phyloP scores from a whole-genome alignment of 495 filamentous ascomycete genomes.

The Entonaema liquescens region DNA sequence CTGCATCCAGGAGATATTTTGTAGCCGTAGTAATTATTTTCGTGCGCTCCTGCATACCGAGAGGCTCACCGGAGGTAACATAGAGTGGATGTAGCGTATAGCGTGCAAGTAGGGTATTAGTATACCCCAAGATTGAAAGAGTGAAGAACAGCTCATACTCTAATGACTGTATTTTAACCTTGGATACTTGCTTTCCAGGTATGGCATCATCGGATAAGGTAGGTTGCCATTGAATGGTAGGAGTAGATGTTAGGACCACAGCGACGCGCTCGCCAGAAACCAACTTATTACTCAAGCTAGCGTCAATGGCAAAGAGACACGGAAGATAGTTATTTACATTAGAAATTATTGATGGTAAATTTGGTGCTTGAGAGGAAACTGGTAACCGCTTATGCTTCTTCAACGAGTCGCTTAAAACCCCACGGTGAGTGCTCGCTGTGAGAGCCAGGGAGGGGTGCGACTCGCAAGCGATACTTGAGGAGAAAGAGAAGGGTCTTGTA shows the following conservation, averaged over 20 bases:
- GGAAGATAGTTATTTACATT: slow-evolving; percentile 78
- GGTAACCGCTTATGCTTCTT: slow-evolving; percentile 85
- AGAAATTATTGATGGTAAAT: slow-evolving; percentile 72
- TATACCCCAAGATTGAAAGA: slow-evolving; percentile 77
- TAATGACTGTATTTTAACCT: slow-evolving; percentile 74
- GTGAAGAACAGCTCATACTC: slow-evolving; percentile 85
- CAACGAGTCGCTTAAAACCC: slow-evolving; percentile 76
- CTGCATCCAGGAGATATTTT: slow-evolving; percentile 77
- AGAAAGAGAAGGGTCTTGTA: slow-evolving; percentile 82
- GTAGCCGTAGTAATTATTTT: slow-evolving; percentile 78
- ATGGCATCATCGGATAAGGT: slow-evolving; percentile 68
- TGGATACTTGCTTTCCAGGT: slow-evolving; percentile 66
- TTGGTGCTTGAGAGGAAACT: slow-evolving; percentile 67
- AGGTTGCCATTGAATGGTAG: slow-evolving; percentile 81
- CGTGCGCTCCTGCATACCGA: slow-evolving; percentile 70
- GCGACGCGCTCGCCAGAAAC: slow-evolving; percentile 69
- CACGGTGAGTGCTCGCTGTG: slow-evolving; percentile 77
- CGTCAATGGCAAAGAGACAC: slow-evolving; percentile 77
- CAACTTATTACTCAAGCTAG: slow-evolving; percentile 65
- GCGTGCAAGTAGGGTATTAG: slow-evolving; percentile 75
- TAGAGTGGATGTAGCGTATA: slow-evolving; percentile 60
- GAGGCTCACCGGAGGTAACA: slow-evolving; percentile 63
- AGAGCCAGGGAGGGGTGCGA: slow-evolving; percentile 87
- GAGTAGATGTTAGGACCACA: slow-evolving; percentile 59
- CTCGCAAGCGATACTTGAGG: slow-evolving; percentile 70